Percentiles rank a stretch among this genome's conserved stretches.
Conservation (phyloP, 2,329 filamentous ascomycete species). For the Pezizomycotina sp. region DNA sequence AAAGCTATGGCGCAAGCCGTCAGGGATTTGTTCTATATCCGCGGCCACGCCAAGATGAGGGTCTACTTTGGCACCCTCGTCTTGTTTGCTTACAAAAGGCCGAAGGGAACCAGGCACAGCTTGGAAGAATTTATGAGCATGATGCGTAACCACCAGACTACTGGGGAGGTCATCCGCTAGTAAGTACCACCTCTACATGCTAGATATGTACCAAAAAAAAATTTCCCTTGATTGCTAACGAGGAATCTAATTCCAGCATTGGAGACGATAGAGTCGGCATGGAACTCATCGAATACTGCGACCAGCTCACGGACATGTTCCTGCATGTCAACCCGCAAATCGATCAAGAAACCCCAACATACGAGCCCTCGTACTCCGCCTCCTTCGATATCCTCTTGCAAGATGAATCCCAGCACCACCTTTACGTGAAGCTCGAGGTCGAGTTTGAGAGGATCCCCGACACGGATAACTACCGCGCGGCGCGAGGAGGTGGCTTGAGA, state of each 20-base stretch:
- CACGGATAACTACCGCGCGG: constrained; percentile 16
- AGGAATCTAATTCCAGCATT: constrained; percentile 6
- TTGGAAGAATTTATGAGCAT: constrained; percentile 19
- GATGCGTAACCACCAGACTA: constrained; percentile 17
- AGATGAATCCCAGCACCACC: constrained; percentile 10
- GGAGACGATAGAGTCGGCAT: constrained; percentile 14
- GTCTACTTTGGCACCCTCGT: constrained; percentile 24
- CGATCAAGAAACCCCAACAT: neutral
- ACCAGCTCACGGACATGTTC: constrained; percentile 14
- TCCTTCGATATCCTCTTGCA: constrained; percentile 12
- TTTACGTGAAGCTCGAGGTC: constrained; percentile 20
- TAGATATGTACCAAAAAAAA: neutral
- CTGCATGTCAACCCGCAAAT: constrained; percentile 11
- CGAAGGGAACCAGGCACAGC: constrained; percentile 11
- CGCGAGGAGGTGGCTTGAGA: constrained; percentile 19
- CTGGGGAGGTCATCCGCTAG: constrained; percentile 22
- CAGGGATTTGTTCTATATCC: constrained; percentile 22
- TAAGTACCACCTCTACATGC: constrained; percentile 8
- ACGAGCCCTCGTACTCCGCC: constrained; percentile 17
- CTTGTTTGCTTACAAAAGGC: constrained; percentile 21
- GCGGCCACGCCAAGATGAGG: constrained; percentile 21
- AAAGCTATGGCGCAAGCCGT: constrained; percentile 18
- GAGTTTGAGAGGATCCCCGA: constrained; percentile 19
- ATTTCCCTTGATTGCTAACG: neutral
- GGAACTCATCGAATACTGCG: constrained; percentile 16